Percentiles rank a stretch among this genome's conserved stretches.
phyloP scores from a whole-genome alignment of 495 filamentous ascomycete species.

The Neurospora intermedia region DNA sequence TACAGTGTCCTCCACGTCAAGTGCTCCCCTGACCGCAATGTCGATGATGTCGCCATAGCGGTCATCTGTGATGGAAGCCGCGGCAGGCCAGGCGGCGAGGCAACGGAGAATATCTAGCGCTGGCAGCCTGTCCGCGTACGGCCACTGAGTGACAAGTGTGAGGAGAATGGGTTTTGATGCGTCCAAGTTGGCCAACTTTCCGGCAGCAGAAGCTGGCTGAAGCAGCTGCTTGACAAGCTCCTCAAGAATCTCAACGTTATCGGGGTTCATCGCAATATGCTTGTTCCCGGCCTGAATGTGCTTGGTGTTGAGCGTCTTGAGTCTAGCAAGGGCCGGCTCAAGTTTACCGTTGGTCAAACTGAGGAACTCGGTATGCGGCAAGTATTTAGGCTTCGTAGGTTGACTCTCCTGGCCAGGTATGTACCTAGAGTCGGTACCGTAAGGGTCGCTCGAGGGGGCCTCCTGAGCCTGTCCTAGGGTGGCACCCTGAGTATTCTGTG shows the following conservation, averaged over 20 bases:
- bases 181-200: constrained; percentile 43
- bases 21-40: constrained; percentile 17
- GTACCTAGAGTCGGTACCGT: constrained; percentile 68
- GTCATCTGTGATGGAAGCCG: constrained; percentile 41
- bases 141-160: constrained; percentile 65
- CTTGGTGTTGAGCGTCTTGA: constrained; percentile 18
- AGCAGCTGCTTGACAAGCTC: constrained; percentile 6
- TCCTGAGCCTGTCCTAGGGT: constrained; percentile 50
- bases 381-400: constrained; percentile 42
- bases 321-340: constrained; percentile 14
- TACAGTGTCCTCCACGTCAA: constrained; percentile 31
- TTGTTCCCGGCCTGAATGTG: constrained; percentile 51
- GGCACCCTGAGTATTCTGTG: constrained; percentile 77
- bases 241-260: constrained; percentile 41
- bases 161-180: constrained; percentile 42
- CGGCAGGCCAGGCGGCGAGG: constrained; percentile 53
- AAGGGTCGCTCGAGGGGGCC: constrained; percentile 50
- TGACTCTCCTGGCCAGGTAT: constrained; percentile 53
- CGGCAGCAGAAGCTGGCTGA: not conserved
- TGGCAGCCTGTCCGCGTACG: constrained; percentile 64
- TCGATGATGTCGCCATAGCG: constrained; percentile 43
- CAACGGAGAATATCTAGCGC: constrained; percentile 78
- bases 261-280: constrained; percentile 59
- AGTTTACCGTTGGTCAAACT: constrained; percentile 43
- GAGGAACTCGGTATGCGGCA: constrained; percentile 83